These are phyloP conservation scores for Cichorium intybus DNA, from an alignment of 140 eudicot species.

Conservation along the genomic window DNA sequence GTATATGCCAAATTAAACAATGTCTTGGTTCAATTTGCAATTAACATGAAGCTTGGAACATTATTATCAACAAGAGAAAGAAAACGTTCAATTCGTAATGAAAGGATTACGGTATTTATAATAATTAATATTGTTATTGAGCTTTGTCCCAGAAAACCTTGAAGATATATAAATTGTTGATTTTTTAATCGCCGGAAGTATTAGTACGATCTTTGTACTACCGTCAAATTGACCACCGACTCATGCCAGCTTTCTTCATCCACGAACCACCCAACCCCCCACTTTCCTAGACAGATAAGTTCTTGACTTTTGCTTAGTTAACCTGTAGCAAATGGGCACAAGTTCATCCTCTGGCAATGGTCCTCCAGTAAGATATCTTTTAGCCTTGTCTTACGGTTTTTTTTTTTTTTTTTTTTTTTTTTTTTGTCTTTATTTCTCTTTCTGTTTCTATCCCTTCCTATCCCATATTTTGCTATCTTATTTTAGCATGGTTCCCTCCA, in stretches of 20 bases:
- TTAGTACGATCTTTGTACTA: not conserved
- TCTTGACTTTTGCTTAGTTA: not conserved
- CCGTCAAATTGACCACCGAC: conserved; percentile 20
- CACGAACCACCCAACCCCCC: not conserved
- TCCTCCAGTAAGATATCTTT: not conserved
- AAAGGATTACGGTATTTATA: too few species aligned
- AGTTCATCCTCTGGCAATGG: not conserved
- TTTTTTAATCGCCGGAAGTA: not conserved
- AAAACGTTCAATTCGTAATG: too few species aligned
- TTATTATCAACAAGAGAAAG: too few species aligned
- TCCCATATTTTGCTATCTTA: not conserved
- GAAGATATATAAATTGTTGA: not conserved
- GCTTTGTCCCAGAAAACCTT: not conserved
- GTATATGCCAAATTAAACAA: too few species aligned
- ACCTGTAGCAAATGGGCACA: not conserved
- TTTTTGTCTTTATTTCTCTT: too few species aligned
- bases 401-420: too few species aligned
- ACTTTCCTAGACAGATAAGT: conserved; percentile 3
- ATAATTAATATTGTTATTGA: too few species aligned
- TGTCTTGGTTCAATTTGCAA: too few species aligned
- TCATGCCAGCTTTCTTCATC: conserved; percentile 15
- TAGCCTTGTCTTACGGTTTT: not conserved
- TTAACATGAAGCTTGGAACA: too few species aligned
- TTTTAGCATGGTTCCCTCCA: not conserved
- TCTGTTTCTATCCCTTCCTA: too few species aligned